These are phyloP conservation scores for Colletotrichum australisinense DNA, from an alignment of 2,329 filamentous ascomycete genomes.

Conservation along the genomic window DNA sequence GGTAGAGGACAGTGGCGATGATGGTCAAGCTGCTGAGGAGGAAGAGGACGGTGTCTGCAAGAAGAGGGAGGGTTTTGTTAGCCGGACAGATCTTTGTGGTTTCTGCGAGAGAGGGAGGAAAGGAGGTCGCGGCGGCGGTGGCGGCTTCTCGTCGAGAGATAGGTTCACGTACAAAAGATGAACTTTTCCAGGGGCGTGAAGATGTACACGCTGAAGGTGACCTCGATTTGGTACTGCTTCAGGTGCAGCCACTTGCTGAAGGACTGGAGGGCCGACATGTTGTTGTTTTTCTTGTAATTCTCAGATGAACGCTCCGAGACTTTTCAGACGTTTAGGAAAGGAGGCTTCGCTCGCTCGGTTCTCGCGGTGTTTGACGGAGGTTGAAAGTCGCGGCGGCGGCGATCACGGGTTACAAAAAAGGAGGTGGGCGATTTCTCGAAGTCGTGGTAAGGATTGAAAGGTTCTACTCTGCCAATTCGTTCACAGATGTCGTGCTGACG, in stretches of 20 bases:
- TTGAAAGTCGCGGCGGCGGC: neutral
- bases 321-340: no score
- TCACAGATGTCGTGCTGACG: neutral
- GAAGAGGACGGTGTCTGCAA: slow-evolving; percentile 89
- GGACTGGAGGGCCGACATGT: slow-evolving; percentile 55
- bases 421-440: neutral
- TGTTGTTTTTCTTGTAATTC: slow-evolving; percentile 10
- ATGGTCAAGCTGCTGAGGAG: slow-evolving; percentile 87
- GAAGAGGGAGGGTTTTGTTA: neutral
- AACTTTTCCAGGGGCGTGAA: slow-evolving; percentile 96
- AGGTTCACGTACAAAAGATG: slow-evolving; percentile 82
- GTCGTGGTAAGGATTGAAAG: neutral
- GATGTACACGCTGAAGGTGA: slow-evolving; percentile 97
- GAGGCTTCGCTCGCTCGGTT: neutral
- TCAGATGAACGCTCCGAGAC: neutral
- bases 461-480: neutral
- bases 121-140: neutral
- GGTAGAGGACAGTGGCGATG: slow-evolving; percentile 90
- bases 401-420: neutral
- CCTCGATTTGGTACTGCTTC: slow-evolving; percentile 98
- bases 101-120: neutral
- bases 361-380: neutral
- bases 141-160: neutral
- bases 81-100: neutral
- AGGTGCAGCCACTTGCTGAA: slow-evolving; percentile 89